Evolutionary conservation across 2,329 filamentous ascomycete species (phyloP).

Genomic region (Diatrype stigma): DNA sequence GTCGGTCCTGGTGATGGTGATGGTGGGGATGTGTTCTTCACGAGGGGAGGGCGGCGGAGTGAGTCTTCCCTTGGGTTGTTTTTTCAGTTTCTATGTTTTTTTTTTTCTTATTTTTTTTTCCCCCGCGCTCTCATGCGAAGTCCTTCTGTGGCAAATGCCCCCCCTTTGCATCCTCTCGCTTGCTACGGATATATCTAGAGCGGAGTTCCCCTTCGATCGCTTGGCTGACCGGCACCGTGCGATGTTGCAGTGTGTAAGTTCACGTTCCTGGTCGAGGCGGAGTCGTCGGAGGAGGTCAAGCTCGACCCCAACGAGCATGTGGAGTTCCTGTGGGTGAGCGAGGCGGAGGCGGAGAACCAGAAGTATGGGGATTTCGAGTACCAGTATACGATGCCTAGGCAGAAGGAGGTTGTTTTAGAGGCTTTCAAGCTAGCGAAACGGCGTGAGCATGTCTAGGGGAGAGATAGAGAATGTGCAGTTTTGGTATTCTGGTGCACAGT

Average conservation of each 20-base stretch:
- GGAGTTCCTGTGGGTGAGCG: constrained; percentile 28
- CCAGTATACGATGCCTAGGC: constrained; percentile 19
- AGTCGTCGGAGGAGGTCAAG: constrained; percentile 19
- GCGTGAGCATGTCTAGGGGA: neutral
- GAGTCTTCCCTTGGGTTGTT: neutral
- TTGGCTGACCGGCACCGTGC: too few relatives aligned
- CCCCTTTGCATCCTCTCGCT: too few relatives aligned
- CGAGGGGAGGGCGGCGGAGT: constrained; percentile 7
- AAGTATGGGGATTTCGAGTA: constrained; percentile 20
- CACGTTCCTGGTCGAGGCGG: constrained; percentile 24
- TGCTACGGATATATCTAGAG: too few relatives aligned
- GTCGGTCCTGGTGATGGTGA: constrained; percentile 1
- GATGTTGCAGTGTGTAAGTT: constrained; percentile 19
- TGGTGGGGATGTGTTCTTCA: constrained; percentile 14
- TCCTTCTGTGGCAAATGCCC: neutral
- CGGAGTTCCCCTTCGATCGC: too few relatives aligned
- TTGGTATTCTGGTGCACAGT: too few relatives aligned
- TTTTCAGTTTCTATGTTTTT: neutral
- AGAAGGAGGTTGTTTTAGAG: constrained; percentile 18
- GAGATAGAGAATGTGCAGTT: neutral
- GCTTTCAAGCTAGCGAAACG: constrained; percentile 18
- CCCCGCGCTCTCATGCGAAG: neutral
- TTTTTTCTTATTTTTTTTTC: constrained; percentile 1
- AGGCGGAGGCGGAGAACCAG: constrained; percentile 23
- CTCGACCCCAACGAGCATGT: constrained; percentile 30